Evolutionary conservation across 208 protist genomes (phyloP).

Genomic region (Acanthamoeba sp.): DNA sequence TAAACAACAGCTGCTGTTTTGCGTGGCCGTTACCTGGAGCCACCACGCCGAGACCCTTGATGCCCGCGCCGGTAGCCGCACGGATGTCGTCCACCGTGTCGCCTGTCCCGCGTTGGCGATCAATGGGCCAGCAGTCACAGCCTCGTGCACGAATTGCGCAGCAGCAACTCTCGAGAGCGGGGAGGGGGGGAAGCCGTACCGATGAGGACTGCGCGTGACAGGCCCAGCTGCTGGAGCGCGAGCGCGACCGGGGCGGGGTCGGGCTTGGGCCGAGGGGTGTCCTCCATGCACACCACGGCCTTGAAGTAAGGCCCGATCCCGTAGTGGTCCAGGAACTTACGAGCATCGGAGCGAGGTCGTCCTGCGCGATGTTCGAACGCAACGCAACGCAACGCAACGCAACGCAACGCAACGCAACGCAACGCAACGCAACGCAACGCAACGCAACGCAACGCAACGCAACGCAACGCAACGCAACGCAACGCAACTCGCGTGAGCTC

Average conservation of each 20-base stretch:
- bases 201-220: slow-evolving; percentile 5
- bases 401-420: too few species aligned
- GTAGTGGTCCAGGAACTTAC: slow-evolving; percentile 58
- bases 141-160: too few species aligned
- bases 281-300: slow-evolving; percentile 45
- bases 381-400: too few species aligned
- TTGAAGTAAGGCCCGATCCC: slow-evolving; percentile 4
- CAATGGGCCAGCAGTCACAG: not conserved
- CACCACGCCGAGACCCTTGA: slow-evolving; percentile 24
- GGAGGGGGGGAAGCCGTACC: not conserved
- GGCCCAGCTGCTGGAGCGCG: slow-evolving; percentile 16
- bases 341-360: slow-evolving; percentile 7
- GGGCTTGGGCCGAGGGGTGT: slow-evolving; percentile 19
- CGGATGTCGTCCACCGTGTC: slow-evolving; percentile 61
- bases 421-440: too few species aligned
- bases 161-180: too few species aligned
- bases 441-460: too few species aligned
- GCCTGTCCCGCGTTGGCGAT: not conserved
- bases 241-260: not conserved
- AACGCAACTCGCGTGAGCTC: too few species aligned
- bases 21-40: slow-evolving; percentile 45
- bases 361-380: too few species aligned
- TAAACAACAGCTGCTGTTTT: too few species aligned
- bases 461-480: too few species aligned
- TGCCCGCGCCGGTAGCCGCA: not conserved